These are phyloP conservation scores for Xylariaceae sp. DNA, from an alignment of 2,329 filamentous ascomycete genomes.

Conservation along the genomic window DNA sequence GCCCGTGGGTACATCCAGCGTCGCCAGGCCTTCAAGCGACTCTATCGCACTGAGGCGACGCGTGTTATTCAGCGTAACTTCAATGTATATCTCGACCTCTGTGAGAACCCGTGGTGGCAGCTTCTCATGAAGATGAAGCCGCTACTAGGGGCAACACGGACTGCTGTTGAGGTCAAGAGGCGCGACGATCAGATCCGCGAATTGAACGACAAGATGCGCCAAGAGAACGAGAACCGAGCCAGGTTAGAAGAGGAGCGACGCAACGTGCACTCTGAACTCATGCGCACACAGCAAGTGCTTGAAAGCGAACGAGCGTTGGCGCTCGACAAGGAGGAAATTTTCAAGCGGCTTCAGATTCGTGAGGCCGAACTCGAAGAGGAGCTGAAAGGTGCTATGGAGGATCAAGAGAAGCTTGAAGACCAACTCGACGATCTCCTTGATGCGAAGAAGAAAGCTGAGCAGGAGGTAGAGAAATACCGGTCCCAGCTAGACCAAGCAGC, in stretches of 20 bases:
- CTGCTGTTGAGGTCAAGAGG: constrained; percentile 89
- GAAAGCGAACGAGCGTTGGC: constrained; percentile 95
- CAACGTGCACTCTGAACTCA: constrained; percentile 79
- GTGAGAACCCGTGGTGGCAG: constrained; percentile 95
- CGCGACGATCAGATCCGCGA: constrained; percentile 89
- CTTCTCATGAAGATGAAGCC: constrained; percentile 94
- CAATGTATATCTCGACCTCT: constrained; percentile 83
- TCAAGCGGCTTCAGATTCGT: constrained; percentile 89
- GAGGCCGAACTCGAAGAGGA: constrained; percentile 92
- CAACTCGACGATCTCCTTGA: constrained; percentile 85
- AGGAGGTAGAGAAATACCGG: constrained; percentile 74
- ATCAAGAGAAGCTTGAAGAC: constrained; percentile 90
- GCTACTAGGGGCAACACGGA: constrained; percentile 84
- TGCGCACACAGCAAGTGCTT: constrained; percentile 85
- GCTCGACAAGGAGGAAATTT: constrained; percentile 97
- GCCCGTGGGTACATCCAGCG: constrained; percentile 87
- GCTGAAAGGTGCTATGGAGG: constrained; percentile 83
- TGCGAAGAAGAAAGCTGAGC: constrained; percentile 83
- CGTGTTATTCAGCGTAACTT: constrained; percentile 94
- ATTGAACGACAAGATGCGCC: constrained; percentile 76
- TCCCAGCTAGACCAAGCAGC: constrained; percentile 89
- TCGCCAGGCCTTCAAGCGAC: constrained; percentile 82
- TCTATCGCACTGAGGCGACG: constrained; percentile 92
- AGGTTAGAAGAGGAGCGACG: constrained; percentile 88
- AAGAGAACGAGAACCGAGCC: constrained; percentile 69